A percentile compares a stretch with the other conserved stretches of the same genome.
Conservation (phyloP, 441 rosid species). For the Erodium chrysanthum region DNA sequence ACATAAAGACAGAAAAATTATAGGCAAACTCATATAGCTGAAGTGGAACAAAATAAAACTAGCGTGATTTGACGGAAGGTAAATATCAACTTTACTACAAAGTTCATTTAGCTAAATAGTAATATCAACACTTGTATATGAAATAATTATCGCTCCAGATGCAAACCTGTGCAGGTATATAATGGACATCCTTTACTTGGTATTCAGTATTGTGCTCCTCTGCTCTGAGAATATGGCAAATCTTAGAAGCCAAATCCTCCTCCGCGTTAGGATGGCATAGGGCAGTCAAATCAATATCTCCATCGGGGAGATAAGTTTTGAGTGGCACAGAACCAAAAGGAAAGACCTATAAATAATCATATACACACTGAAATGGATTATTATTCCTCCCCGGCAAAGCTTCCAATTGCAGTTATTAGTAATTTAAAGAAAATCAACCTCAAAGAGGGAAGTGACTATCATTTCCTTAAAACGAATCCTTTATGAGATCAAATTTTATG, state of each 20-base stretch:
- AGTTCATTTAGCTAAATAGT: background rate
- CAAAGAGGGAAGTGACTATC: background rate
- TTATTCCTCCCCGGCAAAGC: conserved; percentile 15
- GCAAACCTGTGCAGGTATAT: conserved; percentile 72
- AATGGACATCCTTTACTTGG: conserved; percentile 56
- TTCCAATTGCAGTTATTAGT: background rate
- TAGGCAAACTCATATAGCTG: too few relatives aligned
- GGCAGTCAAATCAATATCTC: conserved; percentile 83
- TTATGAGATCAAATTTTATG: background rate
- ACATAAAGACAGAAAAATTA: too few relatives aligned
- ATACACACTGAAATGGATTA: conserved; percentile 14
- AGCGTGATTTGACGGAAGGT: conserved; percentile 6
- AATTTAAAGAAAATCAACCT: background rate
- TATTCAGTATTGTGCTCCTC: conserved; percentile 38
- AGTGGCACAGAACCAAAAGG: conserved; percentile 88
- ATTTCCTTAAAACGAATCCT: background rate
- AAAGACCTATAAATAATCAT: conserved; percentile 43
- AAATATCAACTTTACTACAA: background rate
- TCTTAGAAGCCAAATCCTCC: conserved; percentile 43
- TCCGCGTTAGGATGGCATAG: conserved; percentile 48
- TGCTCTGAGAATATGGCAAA: conserved; percentile 42
- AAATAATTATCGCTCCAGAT: conserved; percentile 16
- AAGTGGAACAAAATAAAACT: too few relatives aligned
- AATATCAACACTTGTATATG: conserved; percentile 13
- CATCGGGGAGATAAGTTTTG: conserved; percentile 91